A percentile compares a stretch with the other conserved stretches of the same genome.
These are phyloP conservation scores for Glycine soja DNA, from an alignment of 306 rosid genomes.

Conservation along the genomic window DNA sequence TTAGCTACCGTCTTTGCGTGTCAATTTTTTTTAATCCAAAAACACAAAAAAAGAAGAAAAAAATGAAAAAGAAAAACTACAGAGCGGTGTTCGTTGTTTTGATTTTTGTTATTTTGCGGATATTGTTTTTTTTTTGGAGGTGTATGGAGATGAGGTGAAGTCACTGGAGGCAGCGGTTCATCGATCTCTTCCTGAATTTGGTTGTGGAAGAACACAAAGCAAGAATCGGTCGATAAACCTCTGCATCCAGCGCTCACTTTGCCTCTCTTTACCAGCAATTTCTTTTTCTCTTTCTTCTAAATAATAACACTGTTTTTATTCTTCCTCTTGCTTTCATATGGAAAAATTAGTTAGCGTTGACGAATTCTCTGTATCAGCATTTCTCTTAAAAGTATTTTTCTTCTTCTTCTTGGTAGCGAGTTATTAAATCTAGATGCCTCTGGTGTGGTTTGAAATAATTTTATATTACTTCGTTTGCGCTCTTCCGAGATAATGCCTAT, in stretches of 20 bases:
- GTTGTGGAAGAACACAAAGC: constrained; percentile 66
- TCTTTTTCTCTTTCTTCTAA: background rate
- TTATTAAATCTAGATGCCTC: background rate
- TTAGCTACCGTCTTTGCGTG: background rate
- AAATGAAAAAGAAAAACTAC: background rate
- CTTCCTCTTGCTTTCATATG: background rate
- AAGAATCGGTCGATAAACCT: constrained; percentile 99
- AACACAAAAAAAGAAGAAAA: background rate
- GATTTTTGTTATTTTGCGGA: background rate
- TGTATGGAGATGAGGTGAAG: constrained; percentile 56
- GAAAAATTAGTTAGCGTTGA: constrained; percentile 10
- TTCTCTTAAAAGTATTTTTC: background rate
- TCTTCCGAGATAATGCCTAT: background rate
- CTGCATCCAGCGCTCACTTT: constrained; percentile 98
- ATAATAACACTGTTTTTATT: background rate
- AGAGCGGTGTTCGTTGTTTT: background rate
- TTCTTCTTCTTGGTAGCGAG: background rate
- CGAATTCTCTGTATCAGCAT: constrained; percentile 20
- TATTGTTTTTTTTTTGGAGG: background rate
- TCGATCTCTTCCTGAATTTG: constrained; percentile 97
- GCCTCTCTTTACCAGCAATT: constrained; percentile 43
- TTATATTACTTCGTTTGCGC: background rate
- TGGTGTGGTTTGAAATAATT: constrained; percentile 6
- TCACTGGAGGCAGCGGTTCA: constrained; percentile 99
- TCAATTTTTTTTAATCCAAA: background rate